Evolutionary conservation across 106 monocot species (phyloP), one percentile per base, ranked within the genome.

Genomic region (Dendrobium nobile): DNA sequence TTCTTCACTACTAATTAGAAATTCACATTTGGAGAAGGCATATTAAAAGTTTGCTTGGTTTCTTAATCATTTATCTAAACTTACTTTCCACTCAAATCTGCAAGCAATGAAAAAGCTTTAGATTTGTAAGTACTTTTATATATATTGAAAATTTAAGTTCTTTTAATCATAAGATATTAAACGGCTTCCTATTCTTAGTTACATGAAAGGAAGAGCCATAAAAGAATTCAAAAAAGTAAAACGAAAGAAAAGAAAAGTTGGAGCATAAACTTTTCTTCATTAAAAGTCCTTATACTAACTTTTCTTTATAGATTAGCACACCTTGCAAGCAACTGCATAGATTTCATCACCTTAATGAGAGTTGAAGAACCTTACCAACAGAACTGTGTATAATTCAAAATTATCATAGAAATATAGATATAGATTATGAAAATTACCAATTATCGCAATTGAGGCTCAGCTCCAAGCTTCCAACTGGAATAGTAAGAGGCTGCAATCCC

Each of bases 401-500:
- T 40, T 1, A 33, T 11, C 22, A 37, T 70, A 70, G 4, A 70
- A 28, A 68, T 31, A 70, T 70, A 70, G 70, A 70, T 37, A 70
- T 33, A 33, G 4, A 7, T 72, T 27, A 15, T 4, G 18, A 44
- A 9, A 10, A 41, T 80, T 86, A 91, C 91, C 91, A 81, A 43
- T 20, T 19, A 47, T 88, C 82, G 73, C 77, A 84, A 64, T 84
- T 91, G 55, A 91, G 91, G 81, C 82, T 87, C 75, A 91, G 70
- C 26, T 74, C 85, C 83, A 91, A 87, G 84, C 80, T 84, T 42
- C 84, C 89, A 54, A 83, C 43, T 58, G 91, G 91, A 78, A 89
- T 55, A 37, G 89, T 84, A 7, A 89, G 75, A 43, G 86, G 84
- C 16, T 86, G 86, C 51, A 92, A 87, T 40, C 85, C 82, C 92